Conservation (phyloP, 2,329 filamentous ascomycete genomes). For the Hymenoscyphus repandus region DNA sequence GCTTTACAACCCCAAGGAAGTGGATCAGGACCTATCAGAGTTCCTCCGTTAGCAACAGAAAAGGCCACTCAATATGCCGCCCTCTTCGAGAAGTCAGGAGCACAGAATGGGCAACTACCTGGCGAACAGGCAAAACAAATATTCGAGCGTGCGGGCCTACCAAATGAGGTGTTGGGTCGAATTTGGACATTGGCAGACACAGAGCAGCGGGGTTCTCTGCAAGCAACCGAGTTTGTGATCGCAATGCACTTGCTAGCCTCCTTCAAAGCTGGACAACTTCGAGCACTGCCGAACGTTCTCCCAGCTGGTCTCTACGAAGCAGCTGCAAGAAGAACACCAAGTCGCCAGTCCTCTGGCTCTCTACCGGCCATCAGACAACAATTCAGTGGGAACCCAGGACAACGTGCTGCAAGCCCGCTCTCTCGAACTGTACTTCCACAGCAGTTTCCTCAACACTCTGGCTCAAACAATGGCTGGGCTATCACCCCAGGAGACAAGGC, state of each 20-base stretch:
- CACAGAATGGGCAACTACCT: constrained; percentile 70
- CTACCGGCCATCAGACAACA: constrained; percentile 74
- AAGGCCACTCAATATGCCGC: constrained; percentile 84
- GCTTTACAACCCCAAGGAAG: constrained; percentile 51
- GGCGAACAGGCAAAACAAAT: constrained; percentile 88
- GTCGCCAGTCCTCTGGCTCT: constrained; percentile 36
- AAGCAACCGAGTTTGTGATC: constrained; percentile 89
- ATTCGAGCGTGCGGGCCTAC: constrained; percentile 86
- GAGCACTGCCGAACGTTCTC: constrained; percentile 71
- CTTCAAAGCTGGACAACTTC: constrained; percentile 77
- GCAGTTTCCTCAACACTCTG: constrained; percentile 24
- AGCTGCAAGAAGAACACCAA: constrained; percentile 63
- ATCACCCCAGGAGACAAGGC: constrained; percentile 78
- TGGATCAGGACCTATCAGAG: constrained; percentile 67
- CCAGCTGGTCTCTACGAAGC: constrained; percentile 88
- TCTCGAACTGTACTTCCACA: constrained; percentile 43
- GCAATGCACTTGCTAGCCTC: constrained; percentile 96
- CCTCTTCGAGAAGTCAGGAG: constrained; percentile 86
- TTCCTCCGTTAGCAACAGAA: constrained; percentile 81
- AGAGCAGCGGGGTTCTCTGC: constrained; percentile 82
- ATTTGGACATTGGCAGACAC: constrained; percentile 97
- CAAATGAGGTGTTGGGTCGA: constrained; percentile 84
- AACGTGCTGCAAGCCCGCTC: constrained; percentile 55
- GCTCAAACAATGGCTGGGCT: constrained; percentile 64
- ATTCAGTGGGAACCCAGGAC: constrained; percentile 60